Base-by-base conservation (phyloP, 2,329 filamentous ascomycete species). In the Claviceps purpurea region DNA sequence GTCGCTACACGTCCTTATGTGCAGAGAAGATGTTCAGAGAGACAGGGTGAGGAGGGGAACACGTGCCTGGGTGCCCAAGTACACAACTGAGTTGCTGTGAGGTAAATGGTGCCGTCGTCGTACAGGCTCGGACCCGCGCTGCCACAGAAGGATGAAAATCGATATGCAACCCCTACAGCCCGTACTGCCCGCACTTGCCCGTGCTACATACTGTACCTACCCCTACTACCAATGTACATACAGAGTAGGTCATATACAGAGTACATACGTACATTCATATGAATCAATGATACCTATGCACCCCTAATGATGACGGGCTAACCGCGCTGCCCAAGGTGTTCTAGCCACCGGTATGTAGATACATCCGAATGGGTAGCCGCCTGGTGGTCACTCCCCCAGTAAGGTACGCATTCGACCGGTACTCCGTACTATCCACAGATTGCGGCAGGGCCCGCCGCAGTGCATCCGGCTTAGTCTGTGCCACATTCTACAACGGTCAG, bases 41-140 rank as follows among this genome's bases (percentile, higher is more conserved):
- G 30, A 34, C 38, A 30, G 48, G 39, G 45, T 18, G 49, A 52
- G 34, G 20, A 47, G 53, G 50, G 53, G 53, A 53, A 52, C 53
- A 50, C 41, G 18, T 26, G 11, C 39, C 39, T n/a, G 39, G 39
- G 39, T 34, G 30, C 30, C 30, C 10, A 30, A 10, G 7, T 34
- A 34, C 30, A 11, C 30, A 34, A 34, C 30, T 34, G 30, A 34
- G 30, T 34, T 34, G 30, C 30, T 34, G 10, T 34, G 8, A 40
- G 39, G 10, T 20, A 42, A 18, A 13, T 11, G n/a, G 18, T 22
- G 40, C 18, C 8, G 30, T 20, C 40, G 40, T 42, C 4, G 40
- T 42, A 42, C 40, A 20, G 16, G 39, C 39, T 41, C 40, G 16
- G 18, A 41, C 16, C 40, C 40, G 40, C 18, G 40, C 40, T 41